Evolutionary conservation across 1,284 basidiomycete species (phyloP), one percentile per base, ranked within the genome.

Genomic region (Malassezia yamatoensis): DNA sequence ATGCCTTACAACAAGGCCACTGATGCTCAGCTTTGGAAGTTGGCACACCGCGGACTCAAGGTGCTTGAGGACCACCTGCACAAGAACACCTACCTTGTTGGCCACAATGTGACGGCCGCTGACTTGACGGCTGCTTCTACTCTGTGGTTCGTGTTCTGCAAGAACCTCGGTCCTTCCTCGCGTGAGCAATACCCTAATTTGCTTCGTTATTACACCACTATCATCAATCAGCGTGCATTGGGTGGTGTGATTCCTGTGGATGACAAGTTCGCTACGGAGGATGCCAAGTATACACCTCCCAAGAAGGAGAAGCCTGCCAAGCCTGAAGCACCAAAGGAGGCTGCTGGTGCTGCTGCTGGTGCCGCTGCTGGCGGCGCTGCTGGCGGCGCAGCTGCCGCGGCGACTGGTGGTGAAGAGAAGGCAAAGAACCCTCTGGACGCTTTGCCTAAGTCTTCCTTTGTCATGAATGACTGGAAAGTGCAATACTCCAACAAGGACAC

Each of bases 401-500:
- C 84, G 1, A 83, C 83, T 63, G 79, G 81, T 47, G 71, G 72
- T 58, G 75, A 80, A 29, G 79, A 80, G 21, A 59, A 62, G 53
- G 81, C 79, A 56, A 91, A 91, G 83, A 94, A 96, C 82, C 91
- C 91, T 33, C 84, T 94, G 51, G 93, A 96, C 62, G 81, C 81
- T 60, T 83, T 94, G 54, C 89, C 91, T 66, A 93, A 93, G 79
- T 89, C 87, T 16, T 78, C 82, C 13, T 87, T 96, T 80, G 90
- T 90, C 80, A 84, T 96, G 56, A 91, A 96, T 77, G 90, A 96
- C 79, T 94, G 88, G 88, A 96, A 96, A 80, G 85, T 90, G 51
- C 85, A 87, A 57, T 96, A 96, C 82, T 94, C 90, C 68, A 96
- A 96, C 85, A 85, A 86, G 78, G 91, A 96, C 54, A 96, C 91